phyloP scores from a whole-genome alignment of 805 yeast species.

The Candida corydali region DNA sequence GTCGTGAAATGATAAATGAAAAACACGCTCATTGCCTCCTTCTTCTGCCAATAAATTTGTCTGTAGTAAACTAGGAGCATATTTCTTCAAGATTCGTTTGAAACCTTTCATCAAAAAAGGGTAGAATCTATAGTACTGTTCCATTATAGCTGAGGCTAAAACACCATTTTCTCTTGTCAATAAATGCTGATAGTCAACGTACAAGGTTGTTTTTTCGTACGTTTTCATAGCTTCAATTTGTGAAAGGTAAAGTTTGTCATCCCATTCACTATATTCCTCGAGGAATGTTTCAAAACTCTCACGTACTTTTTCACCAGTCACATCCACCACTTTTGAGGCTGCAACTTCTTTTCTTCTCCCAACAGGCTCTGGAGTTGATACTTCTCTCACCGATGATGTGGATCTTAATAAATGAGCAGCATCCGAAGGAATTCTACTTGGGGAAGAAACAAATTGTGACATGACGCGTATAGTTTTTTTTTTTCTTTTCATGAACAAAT shows the following conservation, averaged over 20 bases:
- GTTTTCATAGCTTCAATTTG: constrained; percentile 79
- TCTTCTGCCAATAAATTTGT: constrained; percentile 41
- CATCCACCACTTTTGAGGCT: constrained; percentile 84
- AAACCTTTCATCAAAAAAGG: constrained; percentile 81
- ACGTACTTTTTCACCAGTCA: constrained; percentile 89
- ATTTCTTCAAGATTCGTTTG: constrained; percentile 62
- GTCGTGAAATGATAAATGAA: constrained; percentile 86
- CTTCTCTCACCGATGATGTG: constrained; percentile 37
- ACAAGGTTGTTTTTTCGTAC: constrained; percentile 72
- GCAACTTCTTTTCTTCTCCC: constrained; percentile 57
- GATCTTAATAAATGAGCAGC: constrained; percentile 38
- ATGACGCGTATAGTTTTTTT: constrained; percentile 14
- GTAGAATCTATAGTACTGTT: constrained; percentile 87
- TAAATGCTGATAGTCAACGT: constrained; percentile 81
- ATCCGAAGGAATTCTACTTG: constrained; percentile 41
- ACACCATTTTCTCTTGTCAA: constrained; percentile 76
- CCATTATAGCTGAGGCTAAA: constrained; percentile 81
- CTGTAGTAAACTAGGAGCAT: constrained; percentile 64
- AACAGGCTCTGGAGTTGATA: constrained; percentile 14
- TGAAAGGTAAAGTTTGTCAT: constrained; percentile 63
- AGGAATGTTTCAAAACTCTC: constrained; percentile 86
- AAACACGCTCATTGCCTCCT: constrained; percentile 60
- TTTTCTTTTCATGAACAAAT: neutral
- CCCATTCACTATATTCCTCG: constrained; percentile 56
- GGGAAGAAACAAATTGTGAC: constrained; percentile 43